Evolutionary conservation across 1,284 basidiomycete species (phyloP), one percentile per base, ranked within the genome.

Genomic region (Tilletia indica): DNA sequence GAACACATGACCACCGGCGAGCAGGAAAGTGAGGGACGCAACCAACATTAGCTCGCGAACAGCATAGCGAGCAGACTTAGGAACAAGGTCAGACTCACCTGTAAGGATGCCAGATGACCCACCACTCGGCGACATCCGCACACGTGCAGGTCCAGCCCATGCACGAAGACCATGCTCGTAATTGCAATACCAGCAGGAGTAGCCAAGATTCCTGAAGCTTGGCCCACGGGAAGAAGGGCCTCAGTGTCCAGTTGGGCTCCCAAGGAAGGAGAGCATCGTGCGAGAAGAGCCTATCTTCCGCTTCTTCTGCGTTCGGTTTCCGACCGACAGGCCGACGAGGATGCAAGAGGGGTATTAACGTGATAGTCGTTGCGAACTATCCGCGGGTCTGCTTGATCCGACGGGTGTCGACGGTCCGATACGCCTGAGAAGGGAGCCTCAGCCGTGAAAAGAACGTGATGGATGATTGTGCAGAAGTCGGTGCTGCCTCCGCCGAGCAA

Each of bases 171-270:
- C n/a, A 97, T 86, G 0, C 92, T 92, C 0, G 94, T 97, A 4
- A 92, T 94, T 85, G 99, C 96, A 42, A 98, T 89, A 2, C 93
- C 87, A 0, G 95, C 90, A 0, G 95, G 92, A 0, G 91, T 88
- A 1, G 93, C 91, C 25, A 90, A 79, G n/a, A 83, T 51, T 8
- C 48, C 31, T 16, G 12, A 12, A 63, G 14, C 38, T 90, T 89
- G n/a, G 71, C 45, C 45, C 61, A 16, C 36, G 70, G 14, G 83
- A 92, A 92, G 68, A 87, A 85, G 80, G 94, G 93, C 25, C 93
- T 94, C 42, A 97, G 82, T 25, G 92, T 88, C 56, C 90, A 88
- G 72, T 89, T 89, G 0, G 92, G 87, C 73, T 95, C 92, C 73
- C 90, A 87, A 0, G 89, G 89, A 9, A 97, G 78, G 1, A 94